phyloP scores from a whole-genome alignment of 2,329 filamentous ascomycete genomes.

The Fusarium annulatum region DNA sequence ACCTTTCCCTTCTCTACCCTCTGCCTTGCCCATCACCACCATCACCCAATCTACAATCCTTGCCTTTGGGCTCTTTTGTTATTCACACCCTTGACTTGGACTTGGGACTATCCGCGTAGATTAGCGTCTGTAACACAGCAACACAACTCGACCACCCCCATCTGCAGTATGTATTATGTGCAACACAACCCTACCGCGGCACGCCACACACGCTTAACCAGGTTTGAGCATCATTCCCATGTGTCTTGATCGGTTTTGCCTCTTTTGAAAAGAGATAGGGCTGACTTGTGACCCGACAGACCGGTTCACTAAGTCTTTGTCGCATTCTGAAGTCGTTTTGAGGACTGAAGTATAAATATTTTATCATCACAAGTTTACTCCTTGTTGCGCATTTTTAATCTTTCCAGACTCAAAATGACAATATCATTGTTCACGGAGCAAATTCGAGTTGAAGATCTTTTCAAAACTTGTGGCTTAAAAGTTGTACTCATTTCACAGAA shows the following conservation, averaged over 20 bases:
- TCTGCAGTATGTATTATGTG: conserved; percentile 22
- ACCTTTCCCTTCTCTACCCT: conserved; percentile 36
- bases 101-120: conserved; percentile 10
- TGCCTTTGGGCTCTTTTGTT: conserved; percentile 28
- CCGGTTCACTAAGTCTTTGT: conserved; percentile 15
- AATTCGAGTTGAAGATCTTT: background rate
- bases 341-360: background rate
- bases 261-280: conserved; percentile 16
- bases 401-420: background rate
- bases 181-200: conserved; percentile 33
- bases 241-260: conserved; percentile 37
- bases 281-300: conserved; percentile 25
- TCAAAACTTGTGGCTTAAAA: conserved; percentile 1
- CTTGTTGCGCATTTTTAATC: background rate
- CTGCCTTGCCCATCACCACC: conserved; percentile 30
- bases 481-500: conserved; percentile 12
- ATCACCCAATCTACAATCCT: conserved; percentile 25
- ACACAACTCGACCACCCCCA: conserved; percentile 30
- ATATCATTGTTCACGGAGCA: background rate
- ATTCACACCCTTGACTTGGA: conserved; percentile 35
- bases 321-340: background rate
- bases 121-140: conserved; percentile 43
- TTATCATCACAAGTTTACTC: background rate
- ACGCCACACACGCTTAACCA: conserved; percentile 34
- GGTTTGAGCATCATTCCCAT: conserved; percentile 29